Evolutionary conservation across 768 basidiomycete species (phyloP).

Genomic region (Trametes punicea): DNA sequence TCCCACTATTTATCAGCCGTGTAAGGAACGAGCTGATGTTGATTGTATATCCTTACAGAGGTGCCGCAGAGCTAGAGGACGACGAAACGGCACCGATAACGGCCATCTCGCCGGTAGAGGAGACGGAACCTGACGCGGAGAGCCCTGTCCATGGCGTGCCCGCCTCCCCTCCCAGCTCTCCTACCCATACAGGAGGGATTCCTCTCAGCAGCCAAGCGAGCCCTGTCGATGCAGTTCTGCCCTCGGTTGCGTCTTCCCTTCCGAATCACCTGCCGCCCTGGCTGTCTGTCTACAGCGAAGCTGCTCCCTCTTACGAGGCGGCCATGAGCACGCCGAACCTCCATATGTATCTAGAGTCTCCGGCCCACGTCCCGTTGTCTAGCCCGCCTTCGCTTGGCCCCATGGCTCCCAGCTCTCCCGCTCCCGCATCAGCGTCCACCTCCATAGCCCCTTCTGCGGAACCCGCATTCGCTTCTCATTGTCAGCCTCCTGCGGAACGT

Average conservation of each 20-base stretch:
- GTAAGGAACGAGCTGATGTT: neutral
- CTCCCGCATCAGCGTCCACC: neutral
- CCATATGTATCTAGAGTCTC: neutral
- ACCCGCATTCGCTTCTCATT: neutral
- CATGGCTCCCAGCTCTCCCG: neutral
- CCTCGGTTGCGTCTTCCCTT: neutral
- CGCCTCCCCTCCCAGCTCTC: neutral
- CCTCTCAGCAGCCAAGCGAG: neutral
- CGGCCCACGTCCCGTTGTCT: neutral
- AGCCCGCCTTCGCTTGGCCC: constrained; percentile 2
- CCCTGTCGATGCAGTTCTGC: neutral
- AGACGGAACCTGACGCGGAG: neutral
- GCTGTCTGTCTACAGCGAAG: neutral
- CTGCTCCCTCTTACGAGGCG: constrained; percentile 12
- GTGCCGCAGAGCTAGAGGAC: constrained; percentile 13
- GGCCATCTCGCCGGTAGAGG: constrained; percentile 14
- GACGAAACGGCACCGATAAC: constrained; percentile 11
- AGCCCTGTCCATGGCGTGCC: neutral
- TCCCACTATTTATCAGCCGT: neutral
- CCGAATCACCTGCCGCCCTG: neutral
- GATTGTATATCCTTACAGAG: constrained; percentile 2
- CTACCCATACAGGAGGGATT: neutral
- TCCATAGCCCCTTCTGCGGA: neutral
- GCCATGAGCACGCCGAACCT: constrained; percentile 15
- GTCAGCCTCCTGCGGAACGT: neutral